Base-by-base conservation (phyloP, 2,329 filamentous ascomycete genomes). In the Trichoderma sp. region DNA sequence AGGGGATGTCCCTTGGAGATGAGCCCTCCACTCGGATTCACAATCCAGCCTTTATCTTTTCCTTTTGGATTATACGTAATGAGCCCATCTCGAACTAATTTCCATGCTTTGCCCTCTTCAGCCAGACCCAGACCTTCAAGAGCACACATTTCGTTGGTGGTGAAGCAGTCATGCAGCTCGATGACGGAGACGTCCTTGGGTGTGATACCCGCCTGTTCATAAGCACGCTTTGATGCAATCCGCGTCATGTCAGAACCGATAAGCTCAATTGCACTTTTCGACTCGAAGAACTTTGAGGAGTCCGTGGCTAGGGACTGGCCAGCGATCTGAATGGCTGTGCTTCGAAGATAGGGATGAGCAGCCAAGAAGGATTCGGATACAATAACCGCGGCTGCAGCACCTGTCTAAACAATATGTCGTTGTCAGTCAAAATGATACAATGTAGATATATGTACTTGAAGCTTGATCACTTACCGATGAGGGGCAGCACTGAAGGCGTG, bases 91-190 rank as follows among this genome's bases (percentile, higher is more conserved):
- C 62, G 39, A 26, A 65, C 62, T 1, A 65, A 1, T n/a, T 65
- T 65, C 62, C 62, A 65, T 14, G 26, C 62, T 34, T 65, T 65
- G 1, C 62, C 62, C 7, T 65, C 62, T 30, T 34, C 62, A 1
- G 62, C 62, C n/a, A 65, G 1, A 7, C 43, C 62, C 0, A 65
- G 2, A 8, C 62, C 62, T 12, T 65, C 62, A 2, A 65, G 3
- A 26, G 62, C 62, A 26, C 62, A 65, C 62, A 65, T 65, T 7
- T 65, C 62, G 24, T 65, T 65, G 4, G 62, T 65, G 18, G 62
- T 65, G n/a, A 65, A 65, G 28, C 62, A 65, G 1, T 65, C 62
- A 12, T 65, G 62, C 2, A 65, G 43, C 43, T 65, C 62, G 18
- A 65, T 53, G 3, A 65, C 62, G 0, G 62, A 65, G 3, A 65